Conservation (phyloP, 192 early-diverging fungal genomes). For the Mortierella antarctica region DNA sequence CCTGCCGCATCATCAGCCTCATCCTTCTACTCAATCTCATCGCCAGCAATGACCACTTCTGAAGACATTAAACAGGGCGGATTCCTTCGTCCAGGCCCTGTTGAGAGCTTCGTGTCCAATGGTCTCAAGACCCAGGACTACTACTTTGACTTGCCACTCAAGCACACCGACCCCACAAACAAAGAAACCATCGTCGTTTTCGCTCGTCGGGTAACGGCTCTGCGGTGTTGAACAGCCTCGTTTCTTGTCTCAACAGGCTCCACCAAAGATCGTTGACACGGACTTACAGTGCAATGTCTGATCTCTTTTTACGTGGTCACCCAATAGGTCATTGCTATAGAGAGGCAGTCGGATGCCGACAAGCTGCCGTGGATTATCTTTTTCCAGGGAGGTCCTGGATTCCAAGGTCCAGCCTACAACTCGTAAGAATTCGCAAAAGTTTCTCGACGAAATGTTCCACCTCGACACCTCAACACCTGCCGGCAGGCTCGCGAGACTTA, state of each 20-base stretch:
- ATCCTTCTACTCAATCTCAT: too few species aligned
- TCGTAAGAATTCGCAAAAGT: slow-evolving; percentile 7
- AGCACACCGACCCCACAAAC: slow-evolving; percentile 25
- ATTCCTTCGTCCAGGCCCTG: slow-evolving; percentile 44
- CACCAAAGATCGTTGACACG: too few species aligned
- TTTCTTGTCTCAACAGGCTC: too few species aligned
- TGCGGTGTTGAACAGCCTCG: too few species aligned
- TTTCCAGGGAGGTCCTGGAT: slow-evolving; percentile 50
- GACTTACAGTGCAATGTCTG: too few species aligned
- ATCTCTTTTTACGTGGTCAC: not conserved
- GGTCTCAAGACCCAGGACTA: slow-evolving; percentile 50
- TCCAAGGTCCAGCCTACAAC: slow-evolving; percentile 45
- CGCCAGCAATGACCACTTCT: not conserved
- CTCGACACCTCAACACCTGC: too few species aligned
- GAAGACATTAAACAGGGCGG: not conserved
- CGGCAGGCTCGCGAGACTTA: too few species aligned
- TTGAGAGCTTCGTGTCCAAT: slow-evolving; percentile 40
- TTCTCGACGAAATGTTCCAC: too few species aligned
- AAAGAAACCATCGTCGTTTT: slow-evolving; percentile 49
- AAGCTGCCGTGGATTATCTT: slow-evolving; percentile 53
- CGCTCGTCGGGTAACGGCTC: slow-evolving; percentile 24
- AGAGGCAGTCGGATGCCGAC: slow-evolving; percentile 36
- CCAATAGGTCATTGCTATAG: slow-evolving; percentile 33
- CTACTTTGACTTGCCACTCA: slow-evolving; percentile 47
- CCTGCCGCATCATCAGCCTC: too few species aligned